Percentiles rank a stretch among this genome's conserved stretches.
phyloP scores from a whole-genome alignment of 2,329 filamentous ascomycete species.

The Tolypocladium inflatum region DNA sequence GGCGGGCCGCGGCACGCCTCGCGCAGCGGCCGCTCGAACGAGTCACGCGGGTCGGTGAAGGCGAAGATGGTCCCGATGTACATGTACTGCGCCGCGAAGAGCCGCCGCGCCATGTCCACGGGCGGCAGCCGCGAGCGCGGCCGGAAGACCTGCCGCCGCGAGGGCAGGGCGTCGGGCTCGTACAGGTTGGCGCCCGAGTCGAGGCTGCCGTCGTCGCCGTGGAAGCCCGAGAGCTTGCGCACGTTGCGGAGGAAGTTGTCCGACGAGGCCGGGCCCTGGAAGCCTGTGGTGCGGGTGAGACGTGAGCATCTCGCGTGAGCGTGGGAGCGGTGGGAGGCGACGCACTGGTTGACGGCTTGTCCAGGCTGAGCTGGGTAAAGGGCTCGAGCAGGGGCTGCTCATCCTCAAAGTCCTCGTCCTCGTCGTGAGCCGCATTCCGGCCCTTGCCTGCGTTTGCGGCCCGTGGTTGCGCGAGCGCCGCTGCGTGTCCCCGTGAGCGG shows the following conservation, averaged over 20 bases:
- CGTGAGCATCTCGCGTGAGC: background rate
- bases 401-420: constrained; percentile 19
- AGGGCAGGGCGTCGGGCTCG: constrained; percentile 22
- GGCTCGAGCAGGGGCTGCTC: constrained; percentile 21
- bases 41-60: constrained; percentile 32
- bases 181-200: constrained; percentile 22
- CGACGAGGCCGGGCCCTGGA: constrained; percentile 26
- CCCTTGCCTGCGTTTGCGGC: background rate
- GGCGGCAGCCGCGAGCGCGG: constrained; percentile 32
- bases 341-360: constrained; percentile 19
- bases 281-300: constrained; percentile 12
- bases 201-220: constrained; percentile 19
- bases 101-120: constrained; percentile 37
- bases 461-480: background rate
- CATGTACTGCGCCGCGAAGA: constrained; percentile 42
- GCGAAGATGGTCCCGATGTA: constrained; percentile 50
- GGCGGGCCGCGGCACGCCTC: constrained; percentile 32
- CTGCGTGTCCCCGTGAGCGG: background rate
- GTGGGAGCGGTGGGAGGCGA: too few relatives aligned
- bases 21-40: constrained; percentile 35
- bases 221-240: constrained; percentile 22
- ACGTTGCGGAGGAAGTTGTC: constrained; percentile 28
- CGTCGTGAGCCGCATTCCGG: constrained; percentile 7
- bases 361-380: constrained; percentile 23
- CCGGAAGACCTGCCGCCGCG: constrained; percentile 15